Evolutionary conservation across 345 rosid genomes (phyloP).

Genomic region (Pseudoturritis turrita): DNA sequence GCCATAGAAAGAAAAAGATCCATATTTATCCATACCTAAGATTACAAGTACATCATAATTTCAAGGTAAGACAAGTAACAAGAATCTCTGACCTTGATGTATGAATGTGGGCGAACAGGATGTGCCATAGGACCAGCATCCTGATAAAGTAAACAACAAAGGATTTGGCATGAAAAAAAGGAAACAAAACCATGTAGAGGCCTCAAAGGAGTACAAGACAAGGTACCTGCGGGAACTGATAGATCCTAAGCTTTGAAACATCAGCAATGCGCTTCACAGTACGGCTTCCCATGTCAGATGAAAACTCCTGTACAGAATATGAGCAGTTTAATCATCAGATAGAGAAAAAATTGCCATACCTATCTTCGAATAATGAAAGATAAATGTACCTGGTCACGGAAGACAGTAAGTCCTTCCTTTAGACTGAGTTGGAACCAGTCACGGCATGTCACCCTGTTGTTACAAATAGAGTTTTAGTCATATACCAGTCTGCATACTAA

Average conservation of each 20-base stretch:
- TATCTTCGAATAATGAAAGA: background rate
- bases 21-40: slow-evolving; percentile 12
- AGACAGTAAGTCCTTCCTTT: slow-evolving; percentile 99
- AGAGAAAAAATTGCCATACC: background rate
- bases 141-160: slow-evolving; percentile 33
- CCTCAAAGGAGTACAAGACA: background rate
- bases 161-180: background rate
- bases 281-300: slow-evolving; percentile 99
- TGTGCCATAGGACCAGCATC: slow-evolving; percentile 99
- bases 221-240: slow-evolving; percentile 89
- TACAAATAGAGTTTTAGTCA: slow-evolving; percentile 16
- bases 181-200: background rate
- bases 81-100: slow-evolving; percentile 69
- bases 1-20: slow-evolving; percentile 28
- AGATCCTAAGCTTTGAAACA: slow-evolving; percentile 85
- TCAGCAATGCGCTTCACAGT: slow-evolving; percentile 93
- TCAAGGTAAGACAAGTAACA: background rate
- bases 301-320: slow-evolving; percentile 66
- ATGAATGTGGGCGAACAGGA: slow-evolving; percentile 98
- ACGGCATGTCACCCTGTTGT: slow-evolving; percentile 93
- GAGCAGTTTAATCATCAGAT: background rate
- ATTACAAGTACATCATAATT: background rate
- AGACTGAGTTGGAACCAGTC: slow-evolving; percentile 99
- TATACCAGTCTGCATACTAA: background rate
- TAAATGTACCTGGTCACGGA: slow-evolving; percentile 78